Evolutionary conservation across 345 rosid genomes (phyloP).

Genomic region (Populus deltoides): DNA sequence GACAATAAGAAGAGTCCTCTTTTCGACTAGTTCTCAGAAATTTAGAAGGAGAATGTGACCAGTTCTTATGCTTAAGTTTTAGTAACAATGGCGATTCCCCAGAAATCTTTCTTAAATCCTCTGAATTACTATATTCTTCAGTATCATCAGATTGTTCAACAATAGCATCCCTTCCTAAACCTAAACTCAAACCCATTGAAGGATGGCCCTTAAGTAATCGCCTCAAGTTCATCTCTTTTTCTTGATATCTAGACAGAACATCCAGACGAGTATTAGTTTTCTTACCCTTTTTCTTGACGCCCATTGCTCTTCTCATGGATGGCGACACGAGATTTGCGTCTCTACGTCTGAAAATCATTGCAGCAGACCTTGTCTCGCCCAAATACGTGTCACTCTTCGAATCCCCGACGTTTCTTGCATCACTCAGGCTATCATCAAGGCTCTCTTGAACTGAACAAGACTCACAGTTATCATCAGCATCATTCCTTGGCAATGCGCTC

Average conservation of each 20-base stretch:
- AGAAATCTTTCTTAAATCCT: constrained; percentile 50
- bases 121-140: constrained; percentile 57
- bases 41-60: constrained; percentile 58
- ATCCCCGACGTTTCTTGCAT: constrained; percentile 61
- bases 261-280: constrained; percentile 39
- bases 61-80: constrained; percentile 58
- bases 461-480: constrained; percentile 16
- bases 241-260: constrained; percentile 47
- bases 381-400: constrained; percentile 52
- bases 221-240: constrained; percentile 38
- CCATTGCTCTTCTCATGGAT: constrained; percentile 35
- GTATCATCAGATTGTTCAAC: constrained; percentile 65
- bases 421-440: constrained; percentile 62
- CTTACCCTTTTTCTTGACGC: constrained; percentile 56
- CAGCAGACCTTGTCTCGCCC: constrained; percentile 43
- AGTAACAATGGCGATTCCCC: constrained; percentile 67
- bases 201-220: constrained; percentile 40
- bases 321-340: constrained; percentile 56
- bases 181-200: constrained; percentile 39
- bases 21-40: constrained; percentile 47
- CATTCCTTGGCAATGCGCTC: constrained; percentile 38
- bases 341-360: constrained; percentile 52
- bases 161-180: constrained; percentile 44
- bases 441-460: constrained; percentile 62
- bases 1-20: constrained; percentile 73